These are phyloP conservation scores for Nidularia sp. DNA, from an alignment of 768 basidiomycete genomes.

Conservation along the genomic window DNA sequence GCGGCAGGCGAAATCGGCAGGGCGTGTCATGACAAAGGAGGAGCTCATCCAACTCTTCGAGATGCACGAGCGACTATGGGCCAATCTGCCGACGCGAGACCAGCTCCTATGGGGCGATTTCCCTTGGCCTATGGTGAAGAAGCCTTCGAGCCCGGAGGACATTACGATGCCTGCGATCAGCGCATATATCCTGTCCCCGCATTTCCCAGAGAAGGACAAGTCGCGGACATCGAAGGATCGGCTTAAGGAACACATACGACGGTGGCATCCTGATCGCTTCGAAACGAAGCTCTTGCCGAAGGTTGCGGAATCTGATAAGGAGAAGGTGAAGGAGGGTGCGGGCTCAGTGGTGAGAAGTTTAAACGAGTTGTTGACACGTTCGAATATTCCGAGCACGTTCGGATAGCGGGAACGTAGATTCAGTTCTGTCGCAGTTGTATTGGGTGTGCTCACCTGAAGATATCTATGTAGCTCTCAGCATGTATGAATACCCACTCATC, in stretches of 20 bases:
- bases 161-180: slow-evolving; percentile 52
- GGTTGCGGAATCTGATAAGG: slow-evolving; percentile 60
- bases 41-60: slow-evolving; percentile 54
- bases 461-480: slow-evolving; percentile 3
- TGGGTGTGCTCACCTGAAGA: not conserved
- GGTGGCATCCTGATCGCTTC: slow-evolving; percentile 84
- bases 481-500: slow-evolving; percentile 2
- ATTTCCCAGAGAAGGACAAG: slow-evolving; percentile 45
- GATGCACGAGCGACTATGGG: slow-evolving; percentile 62
- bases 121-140: slow-evolving; percentile 70
- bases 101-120: slow-evolving; percentile 62
- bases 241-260: slow-evolving; percentile 67
- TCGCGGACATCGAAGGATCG: slow-evolving; percentile 58
- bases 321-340: slow-evolving; percentile 67
- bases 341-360: slow-evolving; percentile 67
- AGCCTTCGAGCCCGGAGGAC: slow-evolving; percentile 55
- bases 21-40: slow-evolving; percentile 52
- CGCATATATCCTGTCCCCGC: slow-evolving; percentile 57
- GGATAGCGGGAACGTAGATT: not conserved
- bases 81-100: slow-evolving; percentile 32
- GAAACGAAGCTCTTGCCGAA: slow-evolving; percentile 64
- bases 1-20: slow-evolving; percentile 43
- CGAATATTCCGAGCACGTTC: not conserved
- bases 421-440: not conserved
- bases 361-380: slow-evolving; percentile 57